Evolutionary conservation across 768 basidiomycete species (phyloP).

Genomic region (Tylopilus intermedius): DNA sequence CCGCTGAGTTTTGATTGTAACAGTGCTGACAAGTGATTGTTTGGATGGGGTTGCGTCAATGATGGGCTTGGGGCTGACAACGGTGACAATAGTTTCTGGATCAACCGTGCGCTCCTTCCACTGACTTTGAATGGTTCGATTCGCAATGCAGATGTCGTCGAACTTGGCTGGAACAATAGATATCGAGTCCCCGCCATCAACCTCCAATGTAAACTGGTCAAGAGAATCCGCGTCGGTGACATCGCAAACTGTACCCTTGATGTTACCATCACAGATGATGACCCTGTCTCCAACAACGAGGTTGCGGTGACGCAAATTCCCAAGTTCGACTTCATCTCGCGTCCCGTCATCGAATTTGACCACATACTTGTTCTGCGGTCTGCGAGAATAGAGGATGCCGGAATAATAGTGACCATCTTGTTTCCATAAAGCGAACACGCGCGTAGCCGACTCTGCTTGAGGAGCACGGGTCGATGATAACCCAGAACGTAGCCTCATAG

Average conservation of each 20-base stretch:
- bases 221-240: constrained; percentile 28
- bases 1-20: constrained; percentile 33
- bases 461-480: constrained; percentile 20
- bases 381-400: constrained; percentile 46
- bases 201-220: constrained; percentile 33
- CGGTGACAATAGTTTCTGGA: constrained; percentile 39
- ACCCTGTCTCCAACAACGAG: constrained; percentile 56
- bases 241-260: constrained; percentile 30
- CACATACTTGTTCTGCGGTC: constrained; percentile 32
- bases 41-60: constrained; percentile 47
- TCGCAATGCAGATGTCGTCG: constrained; percentile 44
- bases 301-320: constrained; percentile 50
- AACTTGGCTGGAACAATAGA: constrained; percentile 29
- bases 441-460: constrained; percentile 36
- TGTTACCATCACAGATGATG: constrained; percentile 29
- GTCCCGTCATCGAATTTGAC: constrained; percentile 68
- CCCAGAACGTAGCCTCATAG: constrained; percentile 40
- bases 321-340: constrained; percentile 41
- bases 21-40: constrained; percentile 36
- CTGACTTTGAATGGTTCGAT: constrained; percentile 42
- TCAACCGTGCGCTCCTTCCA: constrained; percentile 54
- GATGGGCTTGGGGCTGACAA: constrained; percentile 32
- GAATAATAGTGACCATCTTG: constrained; percentile 56
- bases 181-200: constrained; percentile 35
- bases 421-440: constrained; percentile 70